phyloP scores from a whole-genome alignment of 352 stramenopile genomes.

The Phytophthora cactorum region DNA sequence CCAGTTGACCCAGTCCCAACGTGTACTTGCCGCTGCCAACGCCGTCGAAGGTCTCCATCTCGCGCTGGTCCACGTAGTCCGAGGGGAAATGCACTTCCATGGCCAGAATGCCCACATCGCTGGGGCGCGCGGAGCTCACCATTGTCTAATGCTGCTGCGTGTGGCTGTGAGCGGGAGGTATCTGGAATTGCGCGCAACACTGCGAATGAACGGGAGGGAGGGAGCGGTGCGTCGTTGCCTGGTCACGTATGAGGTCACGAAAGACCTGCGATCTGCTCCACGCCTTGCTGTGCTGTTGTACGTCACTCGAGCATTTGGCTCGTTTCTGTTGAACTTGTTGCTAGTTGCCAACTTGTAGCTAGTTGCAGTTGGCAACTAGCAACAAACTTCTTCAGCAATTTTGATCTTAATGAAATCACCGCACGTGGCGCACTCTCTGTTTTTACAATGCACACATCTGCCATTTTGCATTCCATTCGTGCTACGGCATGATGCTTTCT shows the following conservation, averaged over 20 bases:
- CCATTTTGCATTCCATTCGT: conserved; percentile 35
- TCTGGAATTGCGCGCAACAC: neutral
- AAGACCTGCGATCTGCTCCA: neutral
- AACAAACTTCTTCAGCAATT: neutral
- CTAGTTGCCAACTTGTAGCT: neutral
- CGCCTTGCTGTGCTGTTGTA: neutral
- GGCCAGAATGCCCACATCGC: conserved; percentile 96
- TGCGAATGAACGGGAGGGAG: conserved; percentile 3
- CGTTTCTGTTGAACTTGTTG: neutral
- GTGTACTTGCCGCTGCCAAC: conserved; percentile 77
- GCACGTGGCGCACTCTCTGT: conserved; percentile 6
- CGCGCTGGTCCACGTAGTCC: conserved; percentile 93
- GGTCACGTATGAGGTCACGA: conserved; percentile 1
- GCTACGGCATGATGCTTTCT: conserved; percentile 16
- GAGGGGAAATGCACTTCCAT: conserved; percentile 97
- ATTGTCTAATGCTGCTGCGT: conserved; percentile 19
- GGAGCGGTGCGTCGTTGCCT: neutral
- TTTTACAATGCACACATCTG: conserved; percentile 29
- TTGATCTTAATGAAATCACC: no score
- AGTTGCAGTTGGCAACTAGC: neutral
- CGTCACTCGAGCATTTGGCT: neutral
- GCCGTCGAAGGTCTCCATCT: conserved; percentile 94
- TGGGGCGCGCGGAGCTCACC: conserved; percentile 38
- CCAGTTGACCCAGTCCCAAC: conserved; percentile 63
- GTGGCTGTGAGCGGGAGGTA: neutral